Evolutionary conservation across 2,329 filamentous ascomycete species (phyloP).

Genomic region (Colletotrichum lentis): DNA sequence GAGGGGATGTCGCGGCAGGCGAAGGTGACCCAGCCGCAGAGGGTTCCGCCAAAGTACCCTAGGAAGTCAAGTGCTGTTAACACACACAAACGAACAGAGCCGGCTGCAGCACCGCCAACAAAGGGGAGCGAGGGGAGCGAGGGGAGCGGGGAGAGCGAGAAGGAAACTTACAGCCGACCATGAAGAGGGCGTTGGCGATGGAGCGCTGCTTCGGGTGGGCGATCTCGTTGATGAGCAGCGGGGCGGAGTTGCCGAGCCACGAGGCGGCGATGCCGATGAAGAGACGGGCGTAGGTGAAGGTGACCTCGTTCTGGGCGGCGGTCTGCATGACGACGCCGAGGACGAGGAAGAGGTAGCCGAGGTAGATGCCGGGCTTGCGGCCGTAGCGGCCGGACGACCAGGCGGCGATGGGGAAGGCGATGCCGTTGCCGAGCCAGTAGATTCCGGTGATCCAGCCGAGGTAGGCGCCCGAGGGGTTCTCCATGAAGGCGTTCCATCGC

Average conservation of each 20-base stretch:
- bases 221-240: slow-evolving; percentile 49
- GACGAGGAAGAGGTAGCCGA: slow-evolving; percentile 25
- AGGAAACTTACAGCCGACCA: slow-evolving; percentile 18
- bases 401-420: slow-evolving; percentile 45
- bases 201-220: slow-evolving; percentile 45
- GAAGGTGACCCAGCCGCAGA: slow-evolving; percentile 47
- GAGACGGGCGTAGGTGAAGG: slow-evolving; percentile 48
- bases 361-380: slow-evolving; percentile 33
- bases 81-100: too few relatives aligned
- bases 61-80: slow-evolving; percentile 41
- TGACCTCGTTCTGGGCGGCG: slow-evolving; percentile 39
- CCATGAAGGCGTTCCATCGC: slow-evolving; percentile 54
- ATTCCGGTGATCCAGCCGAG: slow-evolving; percentile 51
- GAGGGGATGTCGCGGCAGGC: slow-evolving; percentile 24
- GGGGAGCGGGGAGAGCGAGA: too few relatives aligned
- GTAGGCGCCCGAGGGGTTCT: slow-evolving; percentile 47
- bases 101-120: too few relatives aligned
- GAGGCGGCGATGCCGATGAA: slow-evolving; percentile 47
- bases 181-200: slow-evolving; percentile 30
- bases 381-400: slow-evolving; percentile 43
- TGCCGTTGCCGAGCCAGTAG: slow-evolving; percentile 51
- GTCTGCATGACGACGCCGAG: slow-evolving; percentile 42
- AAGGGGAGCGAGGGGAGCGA: too few relatives aligned
- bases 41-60: slow-evolving; percentile 48
- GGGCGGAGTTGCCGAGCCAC: slow-evolving; percentile 44